Conservation (phyloP, 225 moss, liverwort and hornwort species). For the Physcomitrellopsis africana region DNA sequence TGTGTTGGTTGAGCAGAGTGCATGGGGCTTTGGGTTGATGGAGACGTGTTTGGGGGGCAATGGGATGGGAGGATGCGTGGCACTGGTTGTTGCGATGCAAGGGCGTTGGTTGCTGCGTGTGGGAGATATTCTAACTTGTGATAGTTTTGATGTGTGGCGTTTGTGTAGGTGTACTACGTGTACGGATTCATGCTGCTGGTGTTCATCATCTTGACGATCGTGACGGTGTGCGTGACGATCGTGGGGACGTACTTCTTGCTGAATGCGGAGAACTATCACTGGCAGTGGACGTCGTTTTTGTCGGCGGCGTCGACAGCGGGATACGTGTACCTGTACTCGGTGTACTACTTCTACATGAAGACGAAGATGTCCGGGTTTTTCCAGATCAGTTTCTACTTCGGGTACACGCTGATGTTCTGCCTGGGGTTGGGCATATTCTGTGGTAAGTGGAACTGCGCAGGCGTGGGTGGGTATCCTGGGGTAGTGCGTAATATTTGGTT, state of each 20-base stretch:
- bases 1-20: neutral
- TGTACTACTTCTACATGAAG: conserved; percentile 97
- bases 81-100: neutral
- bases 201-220: conserved; percentile 87
- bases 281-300: conserved; percentile 99
- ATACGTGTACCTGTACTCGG: conserved; percentile 94
- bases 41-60: neutral
- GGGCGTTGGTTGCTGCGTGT: neutral
- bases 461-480: conserved; percentile 1
- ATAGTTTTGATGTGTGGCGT: conserved; percentile 16
- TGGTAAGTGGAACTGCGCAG: conserved; percentile 55
- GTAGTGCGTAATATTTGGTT: neutral
- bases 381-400: conserved; percentile 99
- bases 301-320: conserved; percentile 91
- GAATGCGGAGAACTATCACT: conserved; percentile 97
- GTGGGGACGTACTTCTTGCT: conserved; percentile 95
- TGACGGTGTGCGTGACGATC: conserved; percentile 98
- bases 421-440: conserved; percentile 92
- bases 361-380: conserved; percentile 99
- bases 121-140: neutral
- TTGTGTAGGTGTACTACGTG: conserved; percentile 94
- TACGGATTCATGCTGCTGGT: conserved; percentile 99
- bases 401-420: conserved; percentile 99
- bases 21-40: neutral
- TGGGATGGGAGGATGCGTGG: neutral